Base-by-base conservation (phyloP, 129 eudicot species). In the Dittrichia graveolens region DNA sequence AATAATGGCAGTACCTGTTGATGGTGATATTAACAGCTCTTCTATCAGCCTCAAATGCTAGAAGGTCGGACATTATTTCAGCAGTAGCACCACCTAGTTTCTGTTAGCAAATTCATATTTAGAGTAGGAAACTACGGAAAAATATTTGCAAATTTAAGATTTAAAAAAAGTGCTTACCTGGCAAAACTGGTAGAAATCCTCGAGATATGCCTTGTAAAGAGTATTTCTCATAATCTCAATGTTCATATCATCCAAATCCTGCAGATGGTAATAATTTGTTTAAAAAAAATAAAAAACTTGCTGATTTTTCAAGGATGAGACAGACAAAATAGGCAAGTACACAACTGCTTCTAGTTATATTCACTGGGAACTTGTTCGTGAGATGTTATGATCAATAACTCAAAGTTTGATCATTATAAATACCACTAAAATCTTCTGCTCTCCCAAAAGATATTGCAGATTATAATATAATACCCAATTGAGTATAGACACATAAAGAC, bases 171-270 rank as follows among this genome's bases (percentile, higher is more conserved):
- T 12, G 47, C 57, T 61, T 45, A 89, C 98, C 92, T 92, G 89
- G 79, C 98, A 92, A 75, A 92, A 92, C 73, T 39, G 83, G 82
- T 92, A 87, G 79, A 92, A 92, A 65, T 92, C 98, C 72, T 92
- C 98, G 46, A 92, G 96, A 85, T 92, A 92, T 80, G 98, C 98
- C 81, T 93, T 93, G 80, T 93, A 93, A 37, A 93, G 87, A 18
- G 98, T 93, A 54, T 93, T 93, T 78, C 98, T 87, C 98, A 89
- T 92, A 19, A 92, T 92, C 72, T 89, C 98, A n/a, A 92, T 89
- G 85, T 92, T 92, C 98, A 92, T 92, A 71, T 92, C 98, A 83
- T 92, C 96, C 87, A 92, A 82, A 83, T 92, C 98, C 96, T 92
- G 83, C 43, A 52, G 3, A 80, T 31, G 40, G 50, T 73, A 35